Evolutionary conservation across 768 basidiomycete species (phyloP), one percentile per base, ranked within the genome.

Genomic region (Amanita exitialis): DNA sequence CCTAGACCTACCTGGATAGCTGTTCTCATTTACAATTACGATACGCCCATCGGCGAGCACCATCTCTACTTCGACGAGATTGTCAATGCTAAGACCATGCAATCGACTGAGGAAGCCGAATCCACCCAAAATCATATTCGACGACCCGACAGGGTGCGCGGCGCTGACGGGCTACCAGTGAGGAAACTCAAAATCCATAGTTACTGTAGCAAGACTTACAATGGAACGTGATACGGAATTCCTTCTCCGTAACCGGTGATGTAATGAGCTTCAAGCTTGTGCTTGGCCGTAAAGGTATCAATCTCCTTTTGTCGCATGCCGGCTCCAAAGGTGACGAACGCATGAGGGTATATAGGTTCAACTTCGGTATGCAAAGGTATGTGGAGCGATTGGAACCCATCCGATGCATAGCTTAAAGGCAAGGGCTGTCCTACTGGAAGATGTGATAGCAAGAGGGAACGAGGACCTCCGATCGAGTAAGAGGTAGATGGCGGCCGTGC

Each of bases 41-140:
- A 96, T 86, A n/a, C 80, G 70, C 4, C 93, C 93, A 64, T 95
- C 90, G 3, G 91, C 86, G 15, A 93, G 74, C 2, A 96, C 93
- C 67, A 93, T 83, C 66, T 97, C 93, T 0, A 87, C 86, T 60
- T 96, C 92, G 4, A 94, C 86, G 21, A 95, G 69, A 61, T 87
- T 90, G 63, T 97, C 93, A 61, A 92, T 78, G 53, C 89, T 92
- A 49, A 96, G 71, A 5, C 93, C 93, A 55, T 84, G 78, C 57
- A 91, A 66, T 47, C 93, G 77, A 47, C 88, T 83, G 39, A 93
- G 70, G 68, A 95, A 80, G 1, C 93, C 93, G 59, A 95, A 95
- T 1, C 93, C 93, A 15, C 88, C 91, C 3, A 88, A 74, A 53
- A 90, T 67, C 86, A 90, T 86, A 52, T 86, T 78, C 8, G 83